Base-by-base conservation (phyloP, 352 stramenopile species). In the Pythium grandisporangium region DNA sequence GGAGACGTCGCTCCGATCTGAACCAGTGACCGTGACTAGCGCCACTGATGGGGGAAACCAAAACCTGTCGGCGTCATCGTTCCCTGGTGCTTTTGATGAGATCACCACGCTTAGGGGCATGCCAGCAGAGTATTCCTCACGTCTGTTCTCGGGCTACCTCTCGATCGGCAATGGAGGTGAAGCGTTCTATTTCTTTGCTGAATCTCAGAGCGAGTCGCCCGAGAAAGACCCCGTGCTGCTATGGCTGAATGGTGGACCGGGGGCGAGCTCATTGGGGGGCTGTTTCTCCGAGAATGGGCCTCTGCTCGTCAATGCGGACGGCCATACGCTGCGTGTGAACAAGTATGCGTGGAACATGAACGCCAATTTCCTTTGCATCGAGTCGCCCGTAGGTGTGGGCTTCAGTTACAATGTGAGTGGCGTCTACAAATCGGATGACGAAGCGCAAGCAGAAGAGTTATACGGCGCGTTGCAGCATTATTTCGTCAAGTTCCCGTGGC, bases 401-500 rank as follows among this genome's bases (percentile, higher is more conserved):
- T 84, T 78, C 42, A 74, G 51, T 48, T 81, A 74, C 56, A 75
- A 75, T 19, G 41, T 52, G 17, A 74, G 62, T 29, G 59, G 61
- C 7, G 57, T 70, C 10, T 95, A 91, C 55, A 46, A 63, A 19
- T 79, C 61, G 4, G 68, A 83, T 46, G 84, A 96, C 62, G 34
- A 68, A 5, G 55, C 61, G 8, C 70, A 84, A n/a, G 76, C 84
- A 0, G 23, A 56, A 5, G 80, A 93, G 52, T 76, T 93, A 48
- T 75, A 89, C 42, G 51, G 63, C 11, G 62, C 67, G 1, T 51
- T 96, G 41, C 62, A 90, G 45, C 68, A 75, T 12, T 92, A 97
- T 45, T 95, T 83, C 34, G 24, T 32, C 32, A 72, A 85, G 14
- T 97, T 96, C 66, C 65, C 77, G 3, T 72, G 89, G 38, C 63